Evolutionary conservation across 352 stramenopile genomes (phyloP), one percentile per base, ranked within the genome.

Genomic region (Phytophthora palmivora): DNA sequence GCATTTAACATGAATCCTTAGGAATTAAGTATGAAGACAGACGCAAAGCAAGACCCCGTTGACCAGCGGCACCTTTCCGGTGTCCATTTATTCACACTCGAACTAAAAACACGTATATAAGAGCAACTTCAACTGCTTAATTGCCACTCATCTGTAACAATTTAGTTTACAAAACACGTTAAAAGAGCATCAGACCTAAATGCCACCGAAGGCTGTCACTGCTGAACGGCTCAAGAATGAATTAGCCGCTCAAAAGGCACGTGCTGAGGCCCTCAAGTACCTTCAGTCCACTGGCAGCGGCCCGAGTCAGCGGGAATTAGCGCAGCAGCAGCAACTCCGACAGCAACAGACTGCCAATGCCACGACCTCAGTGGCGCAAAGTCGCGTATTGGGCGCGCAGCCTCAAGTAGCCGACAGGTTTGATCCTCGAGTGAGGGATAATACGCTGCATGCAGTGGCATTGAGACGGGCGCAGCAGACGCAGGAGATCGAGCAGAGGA

Each of bases 381-480:
- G 74, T 32, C 63, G 72, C 24, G 68, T 85, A 34, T 14, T 67
- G 18, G 60, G 70, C 14, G 22, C 51, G 9, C 34, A 65, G 18
- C 62, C 65, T 28, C 60, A n/a, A n/a, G n/a, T 65, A 3, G 55
- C 59, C 1, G 55, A 70, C 21, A 70, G 58, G 14, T 69, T 69
- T 39, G 75, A 85, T 28, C 70, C 79, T 58, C 69, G 74, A 32
- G 57, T 86, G 28, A 76, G 82, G 16, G 86, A 95, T 63, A 95
- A 95, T 56, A 95, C 86, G 32, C 69, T 95, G 24, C 76, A 92
- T 36, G 79, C 60, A n/a, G 44, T 92, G 46, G 80, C 78, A 5
- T 41, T 76, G 33, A 67, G 74, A 0, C 71, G 79, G 9, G 80
- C 78, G 0, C 72, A 83, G 38, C 68, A 74, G 34, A 65, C 46